A percentile compares a stretch with the other conserved stretches of the same genome.
Conservation (phyloP, 352 stramenopile species). For the Halophytophthora batemanensis region DNA sequence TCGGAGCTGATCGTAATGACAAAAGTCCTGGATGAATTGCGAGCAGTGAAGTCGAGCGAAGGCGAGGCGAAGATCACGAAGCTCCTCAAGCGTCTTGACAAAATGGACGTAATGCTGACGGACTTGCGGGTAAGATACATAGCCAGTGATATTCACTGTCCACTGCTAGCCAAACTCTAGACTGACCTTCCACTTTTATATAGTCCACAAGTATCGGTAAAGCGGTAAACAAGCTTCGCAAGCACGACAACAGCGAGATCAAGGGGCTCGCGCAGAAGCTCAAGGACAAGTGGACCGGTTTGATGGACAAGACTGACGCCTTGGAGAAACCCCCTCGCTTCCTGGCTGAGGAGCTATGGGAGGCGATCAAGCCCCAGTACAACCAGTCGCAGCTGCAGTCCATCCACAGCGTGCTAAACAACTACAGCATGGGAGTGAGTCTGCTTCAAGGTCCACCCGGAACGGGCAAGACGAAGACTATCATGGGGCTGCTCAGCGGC, state of each 20-base stretch:
- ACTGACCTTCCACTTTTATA: conserved; percentile 8
- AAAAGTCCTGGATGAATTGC: conserved; percentile 56
- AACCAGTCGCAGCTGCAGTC: conserved; percentile 87
- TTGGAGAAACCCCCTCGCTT: conserved; percentile 60
- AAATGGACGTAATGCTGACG: conserved; percentile 72
- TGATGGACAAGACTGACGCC: conserved; percentile 68
- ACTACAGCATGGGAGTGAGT: conserved; percentile 83
- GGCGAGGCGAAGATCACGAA: conserved; percentile 45
- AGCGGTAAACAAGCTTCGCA: conserved; percentile 81
- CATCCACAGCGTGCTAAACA: conserved; percentile 85
- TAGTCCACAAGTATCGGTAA: conserved; percentile 85
- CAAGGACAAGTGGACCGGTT: conserved; percentile 78
- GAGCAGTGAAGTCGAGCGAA: conserved; percentile 22
- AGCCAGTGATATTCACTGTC: neutral
- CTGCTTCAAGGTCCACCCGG: conserved; percentile 94
- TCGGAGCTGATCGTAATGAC: conserved; percentile 70
- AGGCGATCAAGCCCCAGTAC: conserved; percentile 73
- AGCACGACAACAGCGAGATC: conserved; percentile 60
- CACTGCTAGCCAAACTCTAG: neutral
- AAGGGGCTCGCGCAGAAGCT: conserved; percentile 40
- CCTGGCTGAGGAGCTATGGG: conserved; percentile 59
- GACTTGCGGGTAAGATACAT: conserved; percentile 60
- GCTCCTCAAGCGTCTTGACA: conserved; percentile 61
- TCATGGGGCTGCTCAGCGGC: conserved; percentile 80
- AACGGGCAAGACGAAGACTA: conserved; percentile 94